Evolutionary conservation across 108 stramenopile genomes (phyloP), one percentile per base, ranked within the genome.

Genomic region (Cyclotella sp.): DNA sequence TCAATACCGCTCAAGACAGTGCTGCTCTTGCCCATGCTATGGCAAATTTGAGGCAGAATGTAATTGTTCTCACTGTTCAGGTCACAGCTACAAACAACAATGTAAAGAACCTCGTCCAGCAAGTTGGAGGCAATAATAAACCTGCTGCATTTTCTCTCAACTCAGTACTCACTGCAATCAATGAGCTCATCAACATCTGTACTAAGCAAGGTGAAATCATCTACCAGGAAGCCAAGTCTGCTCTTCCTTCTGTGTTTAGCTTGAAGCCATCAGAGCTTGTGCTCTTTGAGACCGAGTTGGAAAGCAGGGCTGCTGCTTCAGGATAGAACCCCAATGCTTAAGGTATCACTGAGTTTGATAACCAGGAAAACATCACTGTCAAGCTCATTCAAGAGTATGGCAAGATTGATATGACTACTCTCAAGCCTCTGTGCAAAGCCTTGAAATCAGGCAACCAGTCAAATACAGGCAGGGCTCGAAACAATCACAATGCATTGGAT

Each of bases 61-160:
- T 53, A 53, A n/a, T 19, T 7, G 21, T 6, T 7, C 52, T 53
- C 52, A 53, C 52, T 19, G 21, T 6, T 19, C 52, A 53, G 18
- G 52, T 53, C 18, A 53, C 52, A 19, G n/a, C 52, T n/a, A 53
- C 52, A 14, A 53, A 53, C 52, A 53, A 53, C 52, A 53, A 53
- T 19, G 52, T 53, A 14, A 10, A 53, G 6, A 6, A 12, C 14
- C 11, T 53, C 7, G 21, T 19, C n/a, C 52, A 53, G 21, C 52
- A 53, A 19, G 18, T 53, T 53, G 44, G 44, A 13, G 13, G 13
- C 44, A 45, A 45, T 13, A 45, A 45, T 13, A 45, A 45, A 6
- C 52, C 52, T 53, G 52, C 21, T 7, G 18, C n/a, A 6, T 53
- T 53, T 53, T 14, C 52, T 18, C 52, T 53, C 52, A 18, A 6